These are phyloP conservation scores for Neohortaea acidophila DNA, from an alignment of 495 filamentous ascomycete species.

Conservation along the genomic window DNA sequence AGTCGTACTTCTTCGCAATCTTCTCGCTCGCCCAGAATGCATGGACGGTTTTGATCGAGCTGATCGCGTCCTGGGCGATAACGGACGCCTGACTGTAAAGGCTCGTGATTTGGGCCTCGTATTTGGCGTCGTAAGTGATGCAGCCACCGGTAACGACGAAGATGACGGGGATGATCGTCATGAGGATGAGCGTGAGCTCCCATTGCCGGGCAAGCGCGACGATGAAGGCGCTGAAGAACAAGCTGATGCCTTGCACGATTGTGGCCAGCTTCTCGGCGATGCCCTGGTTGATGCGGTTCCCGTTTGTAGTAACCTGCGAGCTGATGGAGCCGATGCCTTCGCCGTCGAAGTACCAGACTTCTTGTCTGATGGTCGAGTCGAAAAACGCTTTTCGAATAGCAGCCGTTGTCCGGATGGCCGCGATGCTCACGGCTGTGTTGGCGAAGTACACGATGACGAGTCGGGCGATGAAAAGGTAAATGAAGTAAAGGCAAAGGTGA, in stretches of 20 bases:
- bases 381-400: constrained; percentile 13
- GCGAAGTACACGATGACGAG: constrained; percentile 16
- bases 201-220: constrained; percentile 18
- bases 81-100: constrained; percentile 11
- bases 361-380: constrained; percentile 8
- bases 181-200: constrained; percentile 17
- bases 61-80: constrained; percentile 14
- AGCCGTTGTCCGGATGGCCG: constrained; percentile 10
- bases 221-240: constrained; percentile 18
- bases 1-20: constrained; percentile 12
- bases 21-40: constrained; percentile 15
- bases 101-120: constrained; percentile 4
- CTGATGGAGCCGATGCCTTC: constrained; percentile 12
- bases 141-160: constrained; percentile 5
- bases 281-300: constrained; percentile 16
- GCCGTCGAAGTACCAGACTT: constrained; percentile 15
- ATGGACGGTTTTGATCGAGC: constrained; percentile 19
- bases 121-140: constrained; percentile 4
- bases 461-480: constrained; percentile 18
- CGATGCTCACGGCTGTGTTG: constrained; percentile 13
- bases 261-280: constrained; percentile 18
- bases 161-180: constrained; percentile 14
- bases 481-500: constrained; percentile 15
- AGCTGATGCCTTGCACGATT: constrained; percentile 11
- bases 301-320: constrained; percentile 17